Conservation (phyloP, 2,329 filamentous ascomycete genomes). For the Neofusicoccum kwambonambiense region DNA sequence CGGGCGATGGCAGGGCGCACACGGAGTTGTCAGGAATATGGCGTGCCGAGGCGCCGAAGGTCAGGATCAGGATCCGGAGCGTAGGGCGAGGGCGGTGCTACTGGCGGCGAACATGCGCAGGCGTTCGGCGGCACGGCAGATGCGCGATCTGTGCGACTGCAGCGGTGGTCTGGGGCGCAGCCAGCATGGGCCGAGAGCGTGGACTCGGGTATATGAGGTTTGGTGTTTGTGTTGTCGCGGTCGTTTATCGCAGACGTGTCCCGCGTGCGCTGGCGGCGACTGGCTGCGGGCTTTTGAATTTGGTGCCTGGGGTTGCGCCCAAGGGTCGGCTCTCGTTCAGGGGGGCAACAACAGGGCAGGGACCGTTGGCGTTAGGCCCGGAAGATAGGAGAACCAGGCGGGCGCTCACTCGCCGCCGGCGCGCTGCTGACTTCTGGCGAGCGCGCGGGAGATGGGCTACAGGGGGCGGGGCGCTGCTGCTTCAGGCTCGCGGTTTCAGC, state of each 20-base stretch:
- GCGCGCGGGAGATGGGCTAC: neutral
- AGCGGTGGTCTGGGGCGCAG: neutral
- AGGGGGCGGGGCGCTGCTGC: conserved; percentile 8
- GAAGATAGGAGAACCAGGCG: conserved; percentile 13
- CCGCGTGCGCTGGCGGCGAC: conserved; percentile 14
- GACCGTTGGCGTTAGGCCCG: conserved; percentile 15
- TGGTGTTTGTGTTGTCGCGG: conserved; percentile 2
- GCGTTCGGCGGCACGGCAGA: conserved; percentile 13
- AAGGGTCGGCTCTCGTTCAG: conserved; percentile 10
- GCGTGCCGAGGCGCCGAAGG: conserved; percentile 9
- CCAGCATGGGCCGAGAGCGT: conserved; percentile 7
- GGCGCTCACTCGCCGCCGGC: conserved; percentile 1
- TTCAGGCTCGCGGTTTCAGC: neutral
- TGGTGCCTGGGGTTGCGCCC: conserved; percentile 13
- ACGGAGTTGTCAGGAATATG: neutral
- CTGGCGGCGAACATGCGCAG: conserved; percentile 15
- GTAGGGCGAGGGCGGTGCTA: conserved; percentile 13
- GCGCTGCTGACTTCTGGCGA: neutral
- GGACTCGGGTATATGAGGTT: neutral
- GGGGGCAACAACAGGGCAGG: conserved; percentile 5
- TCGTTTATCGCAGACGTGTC: conserved; percentile 8
- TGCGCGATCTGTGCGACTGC: conserved; percentile 17
- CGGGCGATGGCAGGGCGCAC: neutral
- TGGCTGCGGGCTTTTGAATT: conserved; percentile 14
- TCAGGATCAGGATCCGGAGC: conserved; percentile 6